A percentile compares a stretch with the other conserved stretches of the same genome.
Conservation (phyloP, 805 yeast species). For the Cyberlindnera mrakii region DNA sequence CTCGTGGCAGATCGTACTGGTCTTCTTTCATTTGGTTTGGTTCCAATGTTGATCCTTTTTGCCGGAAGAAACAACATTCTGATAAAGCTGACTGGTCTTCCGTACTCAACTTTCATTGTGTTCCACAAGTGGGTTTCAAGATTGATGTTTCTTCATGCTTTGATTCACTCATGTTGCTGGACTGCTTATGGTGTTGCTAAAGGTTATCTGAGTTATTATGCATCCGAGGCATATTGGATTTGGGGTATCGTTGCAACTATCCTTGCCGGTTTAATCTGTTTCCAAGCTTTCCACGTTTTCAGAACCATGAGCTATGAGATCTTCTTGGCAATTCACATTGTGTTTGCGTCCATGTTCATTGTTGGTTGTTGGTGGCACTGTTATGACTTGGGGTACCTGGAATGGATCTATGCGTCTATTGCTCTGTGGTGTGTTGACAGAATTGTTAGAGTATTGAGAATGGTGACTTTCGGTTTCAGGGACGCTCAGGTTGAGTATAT, state of each 20-base stretch:
- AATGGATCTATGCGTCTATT: slow-evolving; percentile 38
- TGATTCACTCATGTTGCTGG: slow-evolving; percentile 18
- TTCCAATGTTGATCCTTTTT: slow-evolving; percentile 55
- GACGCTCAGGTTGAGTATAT: slow-evolving; percentile 16
- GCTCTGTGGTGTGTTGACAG: slow-evolving; percentile 34
- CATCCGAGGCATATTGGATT: slow-evolving; percentile 8
- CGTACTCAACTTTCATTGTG: slow-evolving; percentile 53
- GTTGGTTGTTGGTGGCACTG: slow-evolving; percentile 57
- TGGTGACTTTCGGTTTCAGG: slow-evolving; percentile 20
- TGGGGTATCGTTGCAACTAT: slow-evolving; percentile 43
- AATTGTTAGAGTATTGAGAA: slow-evolving; percentile 36
- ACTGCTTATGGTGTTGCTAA: slow-evolving; percentile 7
- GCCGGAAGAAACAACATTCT: slow-evolving; percentile 70
- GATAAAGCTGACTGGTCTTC: slow-evolving; percentile 54
- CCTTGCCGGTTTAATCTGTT: slow-evolving; percentile 35
- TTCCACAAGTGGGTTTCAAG: slow-evolving; percentile 64
- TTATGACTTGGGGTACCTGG: slow-evolving; percentile 44
- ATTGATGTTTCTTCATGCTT: slow-evolving; percentile 24
- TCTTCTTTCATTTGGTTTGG: slow-evolving; percentile 24
- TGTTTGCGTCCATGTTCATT: slow-evolving; percentile 47
- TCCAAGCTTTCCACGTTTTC: slow-evolving; percentile 45
- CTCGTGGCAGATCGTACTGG: slow-evolving; percentile 21
- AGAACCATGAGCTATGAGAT: slow-evolving; percentile 54
- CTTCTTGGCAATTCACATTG: slow-evolving; percentile 53
- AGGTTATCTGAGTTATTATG: slow-evolving; percentile 1